Evolutionary conservation across 1,284 basidiomycete species (phyloP), one percentile per base, ranked within the genome.

Genomic region (Microstroma glucosiphilum): DNA sequence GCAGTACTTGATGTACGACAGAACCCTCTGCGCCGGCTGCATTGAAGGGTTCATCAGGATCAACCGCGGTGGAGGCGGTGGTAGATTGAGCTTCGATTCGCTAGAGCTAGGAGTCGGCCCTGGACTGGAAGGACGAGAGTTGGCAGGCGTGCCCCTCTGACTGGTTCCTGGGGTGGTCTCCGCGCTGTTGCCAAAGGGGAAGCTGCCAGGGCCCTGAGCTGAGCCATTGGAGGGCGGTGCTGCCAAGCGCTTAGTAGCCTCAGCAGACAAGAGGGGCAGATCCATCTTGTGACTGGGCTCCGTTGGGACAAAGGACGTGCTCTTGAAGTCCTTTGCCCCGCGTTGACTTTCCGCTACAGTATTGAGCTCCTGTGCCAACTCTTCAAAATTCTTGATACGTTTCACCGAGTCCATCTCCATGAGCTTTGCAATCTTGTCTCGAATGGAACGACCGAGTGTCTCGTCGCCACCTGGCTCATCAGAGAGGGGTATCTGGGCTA

Each of bases 281-380:
- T 76, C 66, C 63, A 85, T 80, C 1, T 80, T 81, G 67, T 84
- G 82, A 67, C 82, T 82, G 41, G 82, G 77, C 21, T 81, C 76
- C 4, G 80, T 65, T 1, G 82, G 75, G 17, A 76, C 69, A 60
- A 74, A 85, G 0, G 80, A 80, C 6, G 82, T 82, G 59, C 81
- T 81, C 67, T 84, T 84, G 79, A 85, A 83, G 57, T 79, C 72
- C 57, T 77, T 78, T 43, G 65, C 60, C 1, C 59, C 66, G 19
- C 67, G 64, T 41, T 65, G 53, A 8, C 64, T 30, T 58, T 69
- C 62, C n/a, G 64, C 69, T 1, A 60, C 55, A 2, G 58, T n/a
- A 58, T 71, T 69, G 26, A 65, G 62, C 23, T 71, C 66, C 40
- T 58, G 57, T 58, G 67, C 70, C 23, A 77, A 56, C 9, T 71